Evolutionary conservation across 768 basidiomycete genomes (phyloP), one percentile per base, ranked within the genome.

Genomic region (Xerocomellus amylosporus): DNA sequence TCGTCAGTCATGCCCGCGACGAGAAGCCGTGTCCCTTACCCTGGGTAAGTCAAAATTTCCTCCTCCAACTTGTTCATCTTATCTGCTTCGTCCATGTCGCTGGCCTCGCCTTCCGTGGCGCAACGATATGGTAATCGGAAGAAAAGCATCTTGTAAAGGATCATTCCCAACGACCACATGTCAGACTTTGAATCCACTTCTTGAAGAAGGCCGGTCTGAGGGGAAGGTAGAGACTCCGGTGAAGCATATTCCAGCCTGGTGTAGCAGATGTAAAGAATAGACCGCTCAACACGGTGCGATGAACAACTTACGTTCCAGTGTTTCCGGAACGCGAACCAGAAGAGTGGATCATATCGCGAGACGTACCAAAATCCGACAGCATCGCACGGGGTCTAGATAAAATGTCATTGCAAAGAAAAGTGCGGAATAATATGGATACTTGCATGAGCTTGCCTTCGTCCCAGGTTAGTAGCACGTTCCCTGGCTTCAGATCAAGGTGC

Each of bases 161-260:
- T 91, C 88, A 98, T 93, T 58, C 95, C 95, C 15, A 98, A 78
- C 6, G 91, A 92, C 95, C 96, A 98, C 86, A 97, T 93, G 66
- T 98, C 95, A 5, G 90, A 82, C 64, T 94, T 94, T 0, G 92
- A 91, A 63, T 91, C 88, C 3, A 92, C 78, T 43, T 88, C 85
- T 8, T 75, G 77, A 8, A 90, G 81, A 20, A 78, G 70, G 0
- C 90, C 90, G 0, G 83, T 86, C 7, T 75, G 71, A 14, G 81
- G 84, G 0, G 84, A 82, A 3, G 85, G 84, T 1, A 98, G 77
- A 0, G 91, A 89, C 68, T 98, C 96, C 0, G 95, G 96, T 0
- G 93, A 85, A 14, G 88, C 82, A 63, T 90, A 95, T 74, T 96
- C 93, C 48, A 97, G 76, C 1, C 88, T 90, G 48, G 30, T 19